Percentiles rank a stretch among this genome's conserved stretches.
phyloP scores from a whole-genome alignment of 257 asterid genomes.

The Rauvolfia tetraphylla region DNA sequence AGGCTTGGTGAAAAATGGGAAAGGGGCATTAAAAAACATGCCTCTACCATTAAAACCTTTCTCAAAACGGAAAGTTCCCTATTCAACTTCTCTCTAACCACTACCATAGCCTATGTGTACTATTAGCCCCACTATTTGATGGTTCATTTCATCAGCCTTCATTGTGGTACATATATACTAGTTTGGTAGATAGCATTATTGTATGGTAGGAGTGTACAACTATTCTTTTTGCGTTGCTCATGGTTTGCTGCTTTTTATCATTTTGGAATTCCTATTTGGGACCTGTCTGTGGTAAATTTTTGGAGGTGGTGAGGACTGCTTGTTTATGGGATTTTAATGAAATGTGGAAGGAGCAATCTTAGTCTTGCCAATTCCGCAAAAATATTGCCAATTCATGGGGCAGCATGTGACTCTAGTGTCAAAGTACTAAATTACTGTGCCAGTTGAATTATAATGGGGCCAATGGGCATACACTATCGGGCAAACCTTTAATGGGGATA shows the following conservation, averaged over 20 bases:
- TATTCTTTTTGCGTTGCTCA: slow-evolving; percentile 27
- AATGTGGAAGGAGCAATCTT: slow-evolving; percentile 14
- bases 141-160: neutral
- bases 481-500: neutral
- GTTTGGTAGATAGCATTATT: neutral
- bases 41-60: slow-evolving; percentile 35
- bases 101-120: slow-evolving; percentile 19
- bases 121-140: slow-evolving; percentile 23
- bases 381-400: slow-evolving; percentile 10
- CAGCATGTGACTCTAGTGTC: slow-evolving; percentile 29
- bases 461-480: neutral
- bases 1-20: slow-evolving; percentile 36
- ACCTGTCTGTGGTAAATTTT: slow-evolving; percentile 30
- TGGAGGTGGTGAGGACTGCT: slow-evolving; percentile 1
- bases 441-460: neutral
- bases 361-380: slow-evolving; percentile 22
- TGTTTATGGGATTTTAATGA: slow-evolving; percentile 22
- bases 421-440: slow-evolving; percentile 3
- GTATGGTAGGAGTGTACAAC: neutral
- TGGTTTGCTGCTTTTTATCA: slow-evolving; percentile 17
- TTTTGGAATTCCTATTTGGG: slow-evolving; percentile 15
- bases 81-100: slow-evolving; percentile 30
- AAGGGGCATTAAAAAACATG: slow-evolving; percentile 33
- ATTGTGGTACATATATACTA: slow-evolving; percentile 19
- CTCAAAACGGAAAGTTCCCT: slow-evolving; percentile 29